Evolutionary conservation across 2,329 filamentous ascomycete species (phyloP).

Genomic region (Trichoderma atrobrunneum): DNA sequence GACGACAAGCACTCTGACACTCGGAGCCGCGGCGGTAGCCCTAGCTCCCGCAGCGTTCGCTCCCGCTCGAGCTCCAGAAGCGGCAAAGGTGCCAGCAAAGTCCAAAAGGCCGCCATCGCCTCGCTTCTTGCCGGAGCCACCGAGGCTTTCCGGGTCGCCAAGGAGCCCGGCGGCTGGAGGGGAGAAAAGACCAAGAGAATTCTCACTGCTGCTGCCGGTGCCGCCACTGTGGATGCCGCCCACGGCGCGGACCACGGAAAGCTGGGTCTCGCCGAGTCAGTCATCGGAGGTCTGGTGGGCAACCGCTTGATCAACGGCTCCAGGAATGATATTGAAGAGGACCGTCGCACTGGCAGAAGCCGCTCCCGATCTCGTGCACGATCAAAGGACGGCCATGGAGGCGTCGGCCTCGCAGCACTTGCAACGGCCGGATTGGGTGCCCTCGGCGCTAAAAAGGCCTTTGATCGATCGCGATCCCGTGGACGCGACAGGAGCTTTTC

Average conservation of each 20-base stretch:
- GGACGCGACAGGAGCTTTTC: constrained; percentile 45
- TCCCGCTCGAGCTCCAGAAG: constrained; percentile 45
- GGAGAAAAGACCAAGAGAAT: constrained; percentile 90
- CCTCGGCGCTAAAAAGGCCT: constrained; percentile 59
- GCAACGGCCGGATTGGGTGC: constrained; percentile 62
- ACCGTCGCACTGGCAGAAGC: constrained; percentile 58
- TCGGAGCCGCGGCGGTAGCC: constrained; percentile 49
- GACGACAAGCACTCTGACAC: constrained; percentile 41
- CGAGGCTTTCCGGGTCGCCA: constrained; percentile 87
- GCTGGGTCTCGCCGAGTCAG: constrained; percentile 79
- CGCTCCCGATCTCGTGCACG: constrained; percentile 66
- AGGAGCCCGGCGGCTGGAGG: constrained; percentile 84
- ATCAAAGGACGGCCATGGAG: constrained; percentile 48
- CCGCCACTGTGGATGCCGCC: constrained; percentile 79
- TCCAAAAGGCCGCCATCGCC: constrained; percentile 86
- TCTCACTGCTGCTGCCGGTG: constrained; percentile 80
- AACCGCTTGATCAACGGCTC: constrained; percentile 84
- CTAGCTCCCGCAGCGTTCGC: constrained; percentile 50
- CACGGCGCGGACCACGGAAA: constrained; percentile 74
- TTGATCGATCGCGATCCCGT: constrained; percentile 51
- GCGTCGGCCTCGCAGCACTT: constrained; percentile 57
- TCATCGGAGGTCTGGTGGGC: constrained; percentile 82
- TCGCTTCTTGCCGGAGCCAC: constrained; percentile 86
- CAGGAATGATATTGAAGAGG: constrained; percentile 62
- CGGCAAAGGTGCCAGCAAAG: constrained; percentile 53